Evolutionary conservation across 1,284 basidiomycete species (phyloP).

Genomic region (Meripilus lineatus): DNA sequence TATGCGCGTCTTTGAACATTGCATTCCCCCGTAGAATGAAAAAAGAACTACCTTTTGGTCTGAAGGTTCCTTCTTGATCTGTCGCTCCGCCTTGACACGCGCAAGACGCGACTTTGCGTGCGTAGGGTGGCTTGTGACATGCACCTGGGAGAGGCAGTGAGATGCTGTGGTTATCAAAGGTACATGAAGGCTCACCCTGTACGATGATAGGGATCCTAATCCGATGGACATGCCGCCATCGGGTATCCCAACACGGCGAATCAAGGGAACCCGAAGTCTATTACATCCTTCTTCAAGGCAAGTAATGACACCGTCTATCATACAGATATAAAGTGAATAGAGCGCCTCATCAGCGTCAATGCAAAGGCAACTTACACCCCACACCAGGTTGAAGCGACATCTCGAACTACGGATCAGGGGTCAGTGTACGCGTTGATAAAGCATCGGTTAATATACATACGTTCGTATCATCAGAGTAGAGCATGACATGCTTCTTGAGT

Average conservation of each 20-base stretch:
- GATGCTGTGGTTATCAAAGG: background rate
- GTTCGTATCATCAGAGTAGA: constrained; percentile 34
- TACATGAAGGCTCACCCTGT: constrained; percentile 33
- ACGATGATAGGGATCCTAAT: constrained; percentile 39
- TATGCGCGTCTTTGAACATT: background rate
- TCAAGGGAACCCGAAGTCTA: constrained; percentile 27
- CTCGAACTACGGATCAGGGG: constrained; percentile 29
- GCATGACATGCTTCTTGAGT: constrained; percentile 29
- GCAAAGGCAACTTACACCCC: constrained; percentile 34
- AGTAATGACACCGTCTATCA: constrained; percentile 35
- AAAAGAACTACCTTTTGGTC: constrained; percentile 22
- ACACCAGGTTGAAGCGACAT: constrained; percentile 31
- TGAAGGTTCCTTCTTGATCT: constrained; percentile 22
- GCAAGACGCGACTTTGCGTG: constrained; percentile 22
- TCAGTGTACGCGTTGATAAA: constrained; percentile 3
- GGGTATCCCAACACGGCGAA: constrained; percentile 19
- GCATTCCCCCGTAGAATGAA: constrained; percentile 20
- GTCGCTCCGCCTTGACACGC: constrained; percentile 20
- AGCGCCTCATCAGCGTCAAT: constrained; percentile 6
- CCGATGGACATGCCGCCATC: constrained; percentile 40
- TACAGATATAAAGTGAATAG: constrained; percentile 7
- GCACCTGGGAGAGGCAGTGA: constrained; percentile 19
- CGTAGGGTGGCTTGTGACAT: constrained; percentile 25
- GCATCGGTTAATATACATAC: constrained; percentile 22
- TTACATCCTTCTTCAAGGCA: constrained; percentile 43